Percentiles rank a stretch among this genome's conserved stretches.
These are phyloP conservation scores for Malus hybrid DNA, from an alignment of 331 rosid genomes.

Conservation along the genomic window DNA sequence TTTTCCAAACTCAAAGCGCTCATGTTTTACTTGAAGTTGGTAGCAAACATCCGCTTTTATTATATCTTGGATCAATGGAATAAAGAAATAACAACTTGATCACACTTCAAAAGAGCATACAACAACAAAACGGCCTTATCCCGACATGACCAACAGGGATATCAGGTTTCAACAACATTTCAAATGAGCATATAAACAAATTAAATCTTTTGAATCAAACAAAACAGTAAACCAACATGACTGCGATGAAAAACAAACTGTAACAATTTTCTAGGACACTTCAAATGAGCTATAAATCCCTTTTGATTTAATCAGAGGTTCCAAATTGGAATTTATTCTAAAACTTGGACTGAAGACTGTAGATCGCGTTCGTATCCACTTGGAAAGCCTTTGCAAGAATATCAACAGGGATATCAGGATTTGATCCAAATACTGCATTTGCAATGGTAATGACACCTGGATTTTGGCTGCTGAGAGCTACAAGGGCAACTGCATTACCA, in stretches of 20 bases:
- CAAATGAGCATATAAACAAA: not conserved
- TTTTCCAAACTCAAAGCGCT: not conserved
- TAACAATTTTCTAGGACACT: not conserved
- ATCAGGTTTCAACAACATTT: too few relatives aligned
- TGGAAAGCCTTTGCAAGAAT: constrained; percentile 28
- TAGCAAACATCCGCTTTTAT: not conserved
- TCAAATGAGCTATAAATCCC: not conserved
- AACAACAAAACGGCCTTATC: too few relatives aligned
- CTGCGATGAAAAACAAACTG: not conserved
- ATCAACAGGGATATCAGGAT: constrained; percentile 5
- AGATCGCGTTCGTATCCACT: not conserved
- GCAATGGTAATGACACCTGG: too few relatives aligned
- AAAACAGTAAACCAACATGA: not conserved
- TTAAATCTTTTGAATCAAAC: not conserved
- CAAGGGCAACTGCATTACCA: constrained; percentile 7
- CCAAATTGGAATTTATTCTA: not conserved
- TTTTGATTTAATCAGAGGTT: not conserved
- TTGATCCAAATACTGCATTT: too few relatives aligned
- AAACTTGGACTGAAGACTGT: constrained; percentile 10
- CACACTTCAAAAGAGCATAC: not conserved
- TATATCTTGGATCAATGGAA: not conserved
- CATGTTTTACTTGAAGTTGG: not conserved
- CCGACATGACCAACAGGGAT: too few relatives aligned
- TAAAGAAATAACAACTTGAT: not conserved
- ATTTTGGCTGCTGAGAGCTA: constrained; percentile 11